A percentile compares a stretch with the other conserved stretches of the same genome.
These are phyloP conservation scores for Geotrichum bryndzae DNA, from an alignment of 1,139 yeast genomes.

Conservation along the genomic window DNA sequence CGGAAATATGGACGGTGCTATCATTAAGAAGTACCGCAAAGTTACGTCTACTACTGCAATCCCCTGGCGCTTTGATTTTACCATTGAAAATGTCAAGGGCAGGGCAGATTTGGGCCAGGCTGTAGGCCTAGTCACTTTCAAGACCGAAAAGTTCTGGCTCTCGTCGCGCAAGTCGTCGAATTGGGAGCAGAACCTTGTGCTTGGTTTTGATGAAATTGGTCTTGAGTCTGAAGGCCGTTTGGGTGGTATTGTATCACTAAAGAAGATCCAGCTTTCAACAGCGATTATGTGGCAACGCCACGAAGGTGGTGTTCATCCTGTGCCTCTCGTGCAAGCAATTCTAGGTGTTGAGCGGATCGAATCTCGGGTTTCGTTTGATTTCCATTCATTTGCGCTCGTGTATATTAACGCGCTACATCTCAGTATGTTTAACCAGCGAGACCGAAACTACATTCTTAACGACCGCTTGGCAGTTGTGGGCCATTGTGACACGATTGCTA, in stretches of 20 bases:
- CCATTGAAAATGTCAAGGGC: conserved; percentile 48
- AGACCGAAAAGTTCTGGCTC: conserved; percentile 59
- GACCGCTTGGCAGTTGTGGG: conserved; percentile 60
- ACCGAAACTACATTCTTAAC: conserved; percentile 41
- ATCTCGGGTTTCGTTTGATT: conserved; percentile 67
- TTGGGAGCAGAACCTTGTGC: conserved; percentile 66
- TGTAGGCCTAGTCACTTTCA: conserved; percentile 57
- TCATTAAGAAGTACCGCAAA: conserved; percentile 51
- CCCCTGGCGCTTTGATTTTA: conserved; percentile 68
- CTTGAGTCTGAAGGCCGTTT: conserved; percentile 68
- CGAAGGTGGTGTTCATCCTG: conserved; percentile 26
- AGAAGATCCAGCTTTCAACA: conserved; percentile 51
- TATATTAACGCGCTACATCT: conserved; percentile 46
- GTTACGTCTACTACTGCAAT: conserved; percentile 61
- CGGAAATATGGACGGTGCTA: conserved; percentile 18
- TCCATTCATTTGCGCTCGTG: conserved; percentile 71
- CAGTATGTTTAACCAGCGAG: conserved; percentile 65
- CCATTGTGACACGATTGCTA: conserved; percentile 49
- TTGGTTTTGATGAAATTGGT: conserved; percentile 52
- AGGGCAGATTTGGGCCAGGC: conserved; percentile 78
- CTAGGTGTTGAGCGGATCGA: conserved; percentile 53
- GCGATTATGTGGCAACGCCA: conserved; percentile 58
- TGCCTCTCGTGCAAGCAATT: conserved; percentile 65
- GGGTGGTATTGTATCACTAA: conserved; percentile 57
- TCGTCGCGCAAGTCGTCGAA: conserved; percentile 60